Evolutionary conservation across 768 basidiomycete species (phyloP), one percentile per base, ranked within the genome.

Genomic region (Serendipita sp.): DNA sequence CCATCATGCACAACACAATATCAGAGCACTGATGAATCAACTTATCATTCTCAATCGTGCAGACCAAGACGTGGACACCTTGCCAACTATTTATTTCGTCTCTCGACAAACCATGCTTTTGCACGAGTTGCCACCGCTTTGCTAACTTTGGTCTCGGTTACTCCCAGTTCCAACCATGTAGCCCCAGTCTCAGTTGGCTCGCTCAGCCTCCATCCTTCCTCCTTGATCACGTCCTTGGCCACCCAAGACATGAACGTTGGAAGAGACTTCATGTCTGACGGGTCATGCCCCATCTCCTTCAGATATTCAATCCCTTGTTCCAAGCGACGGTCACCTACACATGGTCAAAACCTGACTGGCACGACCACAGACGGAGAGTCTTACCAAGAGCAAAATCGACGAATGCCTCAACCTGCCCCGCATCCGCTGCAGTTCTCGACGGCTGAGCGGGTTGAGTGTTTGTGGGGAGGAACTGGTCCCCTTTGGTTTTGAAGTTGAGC

Each of bases 401-500:
- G 28, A 63, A 63, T 11, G 62, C 62, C 20, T 22, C 30, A 3
- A 43, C 62, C 7, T 28, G 45, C 1, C 45, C 45, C 7, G 9
- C n/a, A 9, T 20, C 20, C 1, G 7, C 45, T 20, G n/a, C 26
- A 7, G 17, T n/a, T 20, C 26, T 28, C 7, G 62, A 38, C 1
- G 33, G 22, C n/a, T 24, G 31, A 4, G 34, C 34, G 20, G 16
- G 13, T 38, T 42, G 17, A 30, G 33, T n/a, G 31, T 14, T 17
- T 3, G 51, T 58, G 7, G 62, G 38, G 7, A 17, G 38, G 51
- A 63, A 63, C n/a, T 44, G 50, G 34, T 58, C 51, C 14, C 62
- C 62, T 38, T 63, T 63, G 16, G 51, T 58, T 38, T 63, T 63
- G 62, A 63, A 63, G 50, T 63, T 63, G 51, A 60, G 31, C 9